Base-by-base conservation (phyloP, 768 basidiomycete genomes). In the Termitomyces bulborhizus region DNA sequence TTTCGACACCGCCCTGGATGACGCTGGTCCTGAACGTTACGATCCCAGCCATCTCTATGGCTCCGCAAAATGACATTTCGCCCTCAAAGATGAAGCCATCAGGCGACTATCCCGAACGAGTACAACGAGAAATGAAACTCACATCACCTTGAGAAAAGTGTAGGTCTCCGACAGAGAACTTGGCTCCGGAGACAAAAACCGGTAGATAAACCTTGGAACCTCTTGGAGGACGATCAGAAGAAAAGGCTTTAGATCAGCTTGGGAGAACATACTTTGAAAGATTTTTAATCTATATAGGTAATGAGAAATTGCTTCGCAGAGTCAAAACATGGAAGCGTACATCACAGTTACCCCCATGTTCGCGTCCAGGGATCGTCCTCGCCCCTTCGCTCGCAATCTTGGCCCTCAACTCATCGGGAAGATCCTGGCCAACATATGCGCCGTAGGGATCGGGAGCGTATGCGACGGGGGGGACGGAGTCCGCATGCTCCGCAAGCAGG, bases 121-220 rank as follows among this genome's bases (percentile, higher is more conserved):
- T 26, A 5, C 45, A 9, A 16, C 21, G 3, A 7, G 13, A 48
- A 15, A 15, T 51, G 1, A 50, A 13, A 1, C 71, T 60, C 51
- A 73, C 85, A 72, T 90, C 88, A 21, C 86, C 88, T 65, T 90
- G 86, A 15, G 85, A 87, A 68, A 89, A 90, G 63, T 91, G 88
- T 26, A 89, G 71, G 65, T 90, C 88, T 1, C 88, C 88, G 18
- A 90, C 83, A 0, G 88, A 88, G 3, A 91, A 71, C 57, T 88
- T 87, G 1, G 88, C 88, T 5, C 87, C 88, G 44, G 82, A 75
- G 32, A 91, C 71, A 60, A 86, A 91, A 2, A 91, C 88, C 2
- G 88, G 88, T 71, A 89, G 82, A 64, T 88, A 88, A 66, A 82
- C 85, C 1, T 83, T 77, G 26, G 86, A 88, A 3, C 86, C 86